Conservation (phyloP, 2,329 filamentous ascomycete species). For the Trichophyton benhamiae region DNA sequence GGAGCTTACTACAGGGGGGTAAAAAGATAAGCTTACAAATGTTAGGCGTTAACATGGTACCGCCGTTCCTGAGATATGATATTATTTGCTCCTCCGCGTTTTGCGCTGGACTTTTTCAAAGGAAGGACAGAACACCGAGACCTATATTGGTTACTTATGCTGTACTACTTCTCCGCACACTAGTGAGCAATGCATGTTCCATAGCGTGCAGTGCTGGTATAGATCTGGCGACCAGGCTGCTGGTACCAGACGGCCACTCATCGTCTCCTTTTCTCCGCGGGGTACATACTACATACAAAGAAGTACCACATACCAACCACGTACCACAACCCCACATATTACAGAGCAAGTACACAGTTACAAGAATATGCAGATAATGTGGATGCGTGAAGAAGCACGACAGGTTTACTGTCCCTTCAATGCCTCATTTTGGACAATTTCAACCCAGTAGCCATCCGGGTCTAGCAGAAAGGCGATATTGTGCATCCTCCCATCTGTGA, state of each 20-base stretch:
- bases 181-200: background rate
- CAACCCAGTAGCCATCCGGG: slow-evolving; percentile 73
- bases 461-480: slow-evolving; percentile 86
- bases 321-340: background rate
- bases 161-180: background rate
- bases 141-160: background rate
- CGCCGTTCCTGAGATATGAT: background rate
- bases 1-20: too few species aligned
- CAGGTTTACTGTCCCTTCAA: background rate
- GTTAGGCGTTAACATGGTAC: background rate
- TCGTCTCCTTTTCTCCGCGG: background rate
- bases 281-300: background rate
- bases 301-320: background rate
- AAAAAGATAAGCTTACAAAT: background rate
- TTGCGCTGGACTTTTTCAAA: background rate
- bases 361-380: background rate
- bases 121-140: background rate
- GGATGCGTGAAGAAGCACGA: background rate
- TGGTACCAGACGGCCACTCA: background rate
- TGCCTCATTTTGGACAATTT: slow-evolving; percentile 58
- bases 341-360: background rate
- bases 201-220: background rate
- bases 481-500: slow-evolving; percentile 86
- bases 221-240: background rate
- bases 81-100: background rate